phyloP scores from a whole-genome alignment of 1,284 basidiomycete species.

The Apiotrichum siamense region DNA sequence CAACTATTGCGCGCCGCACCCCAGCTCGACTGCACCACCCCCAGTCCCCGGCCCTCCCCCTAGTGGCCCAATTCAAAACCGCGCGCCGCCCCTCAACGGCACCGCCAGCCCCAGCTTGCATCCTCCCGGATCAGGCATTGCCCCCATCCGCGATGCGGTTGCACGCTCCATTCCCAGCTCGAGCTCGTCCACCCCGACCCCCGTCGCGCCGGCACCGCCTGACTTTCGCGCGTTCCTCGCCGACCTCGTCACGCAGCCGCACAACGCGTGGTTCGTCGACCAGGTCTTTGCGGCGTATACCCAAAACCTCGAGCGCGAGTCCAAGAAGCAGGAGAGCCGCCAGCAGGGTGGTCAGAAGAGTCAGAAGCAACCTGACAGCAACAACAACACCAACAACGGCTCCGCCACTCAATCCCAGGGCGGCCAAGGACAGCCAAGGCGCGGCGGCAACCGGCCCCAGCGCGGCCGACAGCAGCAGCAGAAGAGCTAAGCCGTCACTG shows the following conservation, averaged over 20 bases:
- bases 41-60: no score
- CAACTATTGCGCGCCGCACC: neutral
- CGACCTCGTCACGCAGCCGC: neutral
- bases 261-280: conserved; percentile 2
- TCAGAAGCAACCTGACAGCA: neutral
- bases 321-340: neutral
- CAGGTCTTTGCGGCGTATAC: conserved; percentile 1
- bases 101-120: neutral
- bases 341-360: neutral
- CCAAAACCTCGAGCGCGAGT: neutral
- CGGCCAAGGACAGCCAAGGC: no score
- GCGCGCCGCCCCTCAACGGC: no score
- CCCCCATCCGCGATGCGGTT: neutral
- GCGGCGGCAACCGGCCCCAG: neutral
- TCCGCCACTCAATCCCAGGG: neutral
- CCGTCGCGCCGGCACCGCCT: neutral
- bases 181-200: neutral
- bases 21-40: neutral
- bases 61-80: no score
- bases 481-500: neutral
- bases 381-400: neutral
- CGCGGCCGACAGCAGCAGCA: conserved; percentile 1
- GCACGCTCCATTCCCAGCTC: neutral
- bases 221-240: conserved; percentile 1
- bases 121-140: neutral